Evolutionary conservation across 352 stramenopile genomes (phyloP), one percentile per base, ranked within the genome.

Genomic region (Phytophthora constricta): DNA sequence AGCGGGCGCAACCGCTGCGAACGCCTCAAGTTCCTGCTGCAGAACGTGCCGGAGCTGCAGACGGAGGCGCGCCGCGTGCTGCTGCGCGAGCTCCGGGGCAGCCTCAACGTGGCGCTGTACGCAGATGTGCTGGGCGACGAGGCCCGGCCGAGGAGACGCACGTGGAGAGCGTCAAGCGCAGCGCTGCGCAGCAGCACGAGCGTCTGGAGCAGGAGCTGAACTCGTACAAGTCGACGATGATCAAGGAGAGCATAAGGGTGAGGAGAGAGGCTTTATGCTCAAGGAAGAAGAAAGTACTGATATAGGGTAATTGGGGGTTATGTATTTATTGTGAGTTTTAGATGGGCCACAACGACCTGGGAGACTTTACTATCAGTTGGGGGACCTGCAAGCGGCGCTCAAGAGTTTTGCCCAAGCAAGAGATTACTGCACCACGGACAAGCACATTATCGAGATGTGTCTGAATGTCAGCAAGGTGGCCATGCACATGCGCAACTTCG

Each of bases 201-300:
- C 84, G 86, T 4, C 72, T 97, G 28, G 87, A 96, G 65, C 87
- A 95, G 54, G 89, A 97, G 62, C 80, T 97, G 17, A 94, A 96
- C 59, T 96, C 88, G 74, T 97, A 96, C 79, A 97, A 97, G 72
- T 95, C 86, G 31, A 96, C 83, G 16, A 91, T 96, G 82, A 96
- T 97, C 81, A 97, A 97, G 67, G 89, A 97, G 62, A 96, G 87
- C 76, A 97, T 97, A 61, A 80, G 89, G 56, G 87, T 96, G 76
- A 28, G 69, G 26, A 10, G 54, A n/a, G 37, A 7, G 49, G 34
- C 17, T 13, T n/a, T 42, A 10, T 51, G 31, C 17, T 13, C 43
- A 34, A 19, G 22, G 58, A 39, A 39, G 34, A 23, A 52, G 49
- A 34, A 20, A 16, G 37, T 63, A 26, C 33, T 43, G 11, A 28